phyloP scores from a whole-genome alignment of 179 eudicot species.

The Beta macrorhiza region DNA sequence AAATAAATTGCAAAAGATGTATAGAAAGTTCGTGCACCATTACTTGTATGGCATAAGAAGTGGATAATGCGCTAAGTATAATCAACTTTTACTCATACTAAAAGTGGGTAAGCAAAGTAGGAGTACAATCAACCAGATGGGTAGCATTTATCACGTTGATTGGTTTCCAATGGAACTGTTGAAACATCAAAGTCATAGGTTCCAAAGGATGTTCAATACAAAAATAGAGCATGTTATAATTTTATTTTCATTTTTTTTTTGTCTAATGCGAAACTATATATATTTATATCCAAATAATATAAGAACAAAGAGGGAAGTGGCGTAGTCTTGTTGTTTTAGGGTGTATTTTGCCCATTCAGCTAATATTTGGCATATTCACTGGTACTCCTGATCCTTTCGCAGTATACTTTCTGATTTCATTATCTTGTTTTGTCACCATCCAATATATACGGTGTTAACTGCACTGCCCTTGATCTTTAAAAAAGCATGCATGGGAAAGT shows the following conservation, averaged over 20 bases:
- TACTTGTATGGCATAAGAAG: not conserved
- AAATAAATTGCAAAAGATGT: not conserved
- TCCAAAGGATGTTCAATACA: not conserved
- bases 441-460: not conserved
- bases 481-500: slow-evolving; percentile 6
- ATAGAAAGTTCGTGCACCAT: not conserved
- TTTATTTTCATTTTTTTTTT: not conserved
- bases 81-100: not conserved
- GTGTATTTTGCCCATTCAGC: too few species aligned
- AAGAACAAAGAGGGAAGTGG: not conserved
- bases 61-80: not conserved
- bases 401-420: too few species aligned
- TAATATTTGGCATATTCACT: too few species aligned
- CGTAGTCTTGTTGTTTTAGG: not conserved
- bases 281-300: not conserved
- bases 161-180: not conserved
- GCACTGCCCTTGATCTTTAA: not conserved
- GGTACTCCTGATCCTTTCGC: too few species aligned
- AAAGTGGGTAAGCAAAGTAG: not conserved
- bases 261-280: not conserved
- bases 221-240: not conserved
- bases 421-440: too few species aligned
- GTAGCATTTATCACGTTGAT: not conserved
- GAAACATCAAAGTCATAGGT: not conserved
- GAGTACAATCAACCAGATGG: not conserved